Conservation (phyloP, 1,139 yeast genomes). For the Yamadazyma spencermartinsiae region DNA sequence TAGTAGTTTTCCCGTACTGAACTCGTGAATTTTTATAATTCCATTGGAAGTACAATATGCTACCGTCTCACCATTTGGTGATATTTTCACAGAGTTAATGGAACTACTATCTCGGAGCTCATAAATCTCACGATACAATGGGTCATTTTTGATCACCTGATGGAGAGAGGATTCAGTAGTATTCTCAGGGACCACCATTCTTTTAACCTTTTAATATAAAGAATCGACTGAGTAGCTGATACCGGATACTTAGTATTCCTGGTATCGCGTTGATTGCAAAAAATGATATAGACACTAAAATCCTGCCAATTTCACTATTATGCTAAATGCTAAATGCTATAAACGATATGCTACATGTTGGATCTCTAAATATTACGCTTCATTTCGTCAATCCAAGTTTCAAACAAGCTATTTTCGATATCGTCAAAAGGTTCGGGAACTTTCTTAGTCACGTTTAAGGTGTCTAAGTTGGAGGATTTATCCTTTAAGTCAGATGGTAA, state of each 20-base stretch:
- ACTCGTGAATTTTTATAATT: constrained; percentile 25
- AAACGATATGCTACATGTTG: not conserved
- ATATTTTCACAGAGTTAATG: constrained; percentile 42
- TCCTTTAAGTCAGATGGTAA: constrained; percentile 35
- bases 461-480: constrained; percentile 1
- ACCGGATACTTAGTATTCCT: not conserved
- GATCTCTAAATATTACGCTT: constrained; percentile 7
- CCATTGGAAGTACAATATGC: constrained; percentile 54
- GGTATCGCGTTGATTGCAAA: constrained; percentile 1
- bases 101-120: not conserved
- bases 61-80: constrained; percentile 63
- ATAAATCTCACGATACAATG: not conserved
- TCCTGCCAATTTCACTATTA: not conserved
- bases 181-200: not conserved
- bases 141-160: not conserved
- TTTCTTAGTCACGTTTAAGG: not conserved
- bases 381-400: constrained; percentile 47
- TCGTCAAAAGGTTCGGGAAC: constrained; percentile 36
- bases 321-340: not conserved
- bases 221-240: not conserved
- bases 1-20: constrained; percentile 20
- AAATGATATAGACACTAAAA: not conserved
- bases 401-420: constrained; percentile 44
- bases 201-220: not conserved
- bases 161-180: not conserved